Evolutionary conservation across 345 rosid genomes (phyloP).

Genomic region (Eucalyptus camaldulensis): DNA sequence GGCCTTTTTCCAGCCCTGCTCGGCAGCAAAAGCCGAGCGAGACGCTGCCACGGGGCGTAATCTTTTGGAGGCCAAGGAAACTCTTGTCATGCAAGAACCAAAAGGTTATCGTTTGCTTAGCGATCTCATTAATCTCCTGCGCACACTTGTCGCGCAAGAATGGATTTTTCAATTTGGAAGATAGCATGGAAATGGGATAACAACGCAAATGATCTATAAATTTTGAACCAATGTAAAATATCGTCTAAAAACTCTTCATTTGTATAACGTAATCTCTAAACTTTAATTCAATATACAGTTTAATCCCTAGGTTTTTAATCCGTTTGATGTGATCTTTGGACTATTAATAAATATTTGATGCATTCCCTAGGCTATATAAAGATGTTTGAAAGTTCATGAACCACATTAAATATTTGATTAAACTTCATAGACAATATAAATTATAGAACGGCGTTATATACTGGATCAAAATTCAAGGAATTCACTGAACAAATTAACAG

Average conservation of each 20-base stretch:
- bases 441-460: rapidly evolving
- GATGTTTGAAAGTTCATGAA: not conserved
- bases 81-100: too few species aligned
- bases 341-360: rapidly evolving
- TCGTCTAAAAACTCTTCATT: not conserved
- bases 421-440: too few species aligned
- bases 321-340: rapidly evolving
- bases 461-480: not conserved
- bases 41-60: not conserved
- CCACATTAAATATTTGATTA: rapidly evolving
- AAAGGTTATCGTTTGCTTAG: not conserved
- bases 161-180: too few species aligned
- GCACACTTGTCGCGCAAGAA: not conserved
- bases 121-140: not conserved
- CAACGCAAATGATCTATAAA: not conserved
- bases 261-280: rapidly evolving
- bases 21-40: not conserved
- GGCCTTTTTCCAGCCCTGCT: not conserved
- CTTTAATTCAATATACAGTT: rapidly evolving
- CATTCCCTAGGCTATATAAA: not conserved
- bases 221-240: rapidly evolving
- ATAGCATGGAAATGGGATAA: not conserved
- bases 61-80: not conserved
- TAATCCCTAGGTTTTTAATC: rapidly evolving
- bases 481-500: not conserved